Evolutionary conservation across 2,329 filamentous ascomycete species (phyloP).

Genomic region (Sphaceloma murrayae): DNA sequence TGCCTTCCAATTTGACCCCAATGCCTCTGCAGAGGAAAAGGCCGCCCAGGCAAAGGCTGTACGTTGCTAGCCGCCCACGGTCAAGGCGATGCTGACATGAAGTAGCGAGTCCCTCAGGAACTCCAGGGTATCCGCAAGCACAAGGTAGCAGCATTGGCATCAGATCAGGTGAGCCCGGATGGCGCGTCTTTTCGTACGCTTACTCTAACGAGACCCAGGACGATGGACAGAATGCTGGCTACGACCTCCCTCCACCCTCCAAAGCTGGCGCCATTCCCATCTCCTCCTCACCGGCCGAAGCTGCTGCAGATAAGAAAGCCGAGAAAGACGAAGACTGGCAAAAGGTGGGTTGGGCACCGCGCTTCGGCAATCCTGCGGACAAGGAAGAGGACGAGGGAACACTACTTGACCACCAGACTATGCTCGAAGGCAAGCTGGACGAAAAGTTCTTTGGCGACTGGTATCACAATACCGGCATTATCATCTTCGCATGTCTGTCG

Average conservation of each 20-base stretch:
- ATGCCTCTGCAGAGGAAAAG: constrained; percentile 78
- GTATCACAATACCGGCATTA: constrained; percentile 96
- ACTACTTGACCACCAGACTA: constrained; percentile 78
- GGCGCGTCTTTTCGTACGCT: not conserved
- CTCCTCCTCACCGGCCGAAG: constrained; percentile 40
- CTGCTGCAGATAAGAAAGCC: constrained; percentile 39
- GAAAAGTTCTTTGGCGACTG: constrained; percentile 94
- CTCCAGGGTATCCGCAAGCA: constrained; percentile 53
- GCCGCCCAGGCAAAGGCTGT: constrained; percentile 68
- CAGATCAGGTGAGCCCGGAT: constrained; percentile 53
- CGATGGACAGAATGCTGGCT: constrained; percentile 56
- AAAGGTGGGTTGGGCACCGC: constrained; percentile 77
- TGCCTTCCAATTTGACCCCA: constrained; percentile 77
- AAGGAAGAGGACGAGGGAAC: constrained; percentile 43
- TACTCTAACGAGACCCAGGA: constrained; percentile 37
- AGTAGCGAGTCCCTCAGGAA: constrained; percentile 52
- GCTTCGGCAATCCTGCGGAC: constrained; percentile 61
- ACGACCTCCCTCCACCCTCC: constrained; percentile 67
- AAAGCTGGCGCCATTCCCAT: constrained; percentile 57
- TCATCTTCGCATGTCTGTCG: constrained; percentile 79
- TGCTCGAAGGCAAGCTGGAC: constrained; percentile 71
- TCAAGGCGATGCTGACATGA: not conserved
- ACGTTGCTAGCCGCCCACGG: constrained; percentile 31
- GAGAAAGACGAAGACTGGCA: constrained; percentile 45
- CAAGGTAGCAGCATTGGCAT: constrained; percentile 61